Evolutionary conservation across 148 eudicot species (phyloP).

Genomic region (Amaranthus cruentus): DNA sequence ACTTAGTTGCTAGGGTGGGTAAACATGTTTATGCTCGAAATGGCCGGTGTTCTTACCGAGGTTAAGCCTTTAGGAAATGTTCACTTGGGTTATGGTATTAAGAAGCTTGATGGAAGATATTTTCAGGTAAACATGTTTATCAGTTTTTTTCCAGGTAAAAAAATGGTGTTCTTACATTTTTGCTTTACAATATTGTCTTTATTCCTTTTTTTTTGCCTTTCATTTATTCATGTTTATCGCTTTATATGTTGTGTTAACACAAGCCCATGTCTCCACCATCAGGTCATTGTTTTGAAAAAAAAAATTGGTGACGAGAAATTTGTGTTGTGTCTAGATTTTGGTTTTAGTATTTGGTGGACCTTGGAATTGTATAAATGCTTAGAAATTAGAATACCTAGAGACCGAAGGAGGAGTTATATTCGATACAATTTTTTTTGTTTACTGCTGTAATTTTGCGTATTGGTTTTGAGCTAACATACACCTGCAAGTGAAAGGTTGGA

Average conservation of each 20-base stretch:
- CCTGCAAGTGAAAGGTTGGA: too few species aligned
- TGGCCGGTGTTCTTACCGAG: conserved; percentile 67
- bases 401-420: too few species aligned
- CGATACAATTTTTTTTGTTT: too few species aligned
- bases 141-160: background rate
- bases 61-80: conserved; percentile 52
- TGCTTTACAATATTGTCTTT: too few species aligned
- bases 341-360: background rate
- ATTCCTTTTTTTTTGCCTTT: background rate
- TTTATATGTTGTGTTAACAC: background rate
- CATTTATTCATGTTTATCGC: too few species aligned
- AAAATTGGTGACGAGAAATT: too few species aligned
- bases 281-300: too few species aligned
- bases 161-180: too few species aligned
- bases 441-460: too few species aligned
- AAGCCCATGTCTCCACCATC: too few species aligned
- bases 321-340: background rate
- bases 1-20: conserved; percentile 67
- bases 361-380: background rate
- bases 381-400: background rate
- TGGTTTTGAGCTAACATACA: too few species aligned
- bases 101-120: conserved; percentile 85
- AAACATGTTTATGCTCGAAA: conserved; percentile 72
- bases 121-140: conserved; percentile 45
- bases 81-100: conserved; percentile 90